These are phyloP conservation scores for Hemileia vastatrix DNA, from an alignment of 1,284 basidiomycete genomes.

Conservation along the genomic window DNA sequence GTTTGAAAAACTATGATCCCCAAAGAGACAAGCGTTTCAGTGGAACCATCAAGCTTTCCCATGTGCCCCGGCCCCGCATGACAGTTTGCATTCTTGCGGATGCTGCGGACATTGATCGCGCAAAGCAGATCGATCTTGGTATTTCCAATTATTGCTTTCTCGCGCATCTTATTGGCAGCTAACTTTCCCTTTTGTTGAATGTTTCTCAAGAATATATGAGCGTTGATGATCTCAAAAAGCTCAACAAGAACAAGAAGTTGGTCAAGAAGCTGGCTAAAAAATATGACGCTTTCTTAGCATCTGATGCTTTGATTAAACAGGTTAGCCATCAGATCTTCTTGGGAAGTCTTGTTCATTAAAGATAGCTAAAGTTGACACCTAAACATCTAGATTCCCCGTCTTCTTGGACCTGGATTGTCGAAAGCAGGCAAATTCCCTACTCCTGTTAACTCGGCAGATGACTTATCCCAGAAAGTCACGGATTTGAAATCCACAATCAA, in stretches of 20 bases:
- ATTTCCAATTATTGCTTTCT: not conserved
- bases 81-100: constrained; percentile 99
- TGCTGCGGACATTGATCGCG: constrained; percentile 96
- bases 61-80: constrained; percentile 97
- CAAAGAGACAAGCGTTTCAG: constrained; percentile 55
- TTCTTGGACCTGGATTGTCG: constrained; percentile 97
- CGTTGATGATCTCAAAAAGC: constrained; percentile 98
- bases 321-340: not conserved
- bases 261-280: constrained; percentile 99
- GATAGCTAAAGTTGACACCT: not conserved
- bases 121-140: constrained; percentile 86
- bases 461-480: constrained; percentile 79
- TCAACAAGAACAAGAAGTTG: constrained; percentile 99
- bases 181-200: not conserved
- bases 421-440: constrained; percentile 99
- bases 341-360: not conserved
- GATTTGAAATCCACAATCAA: constrained; percentile 91
- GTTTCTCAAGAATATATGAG: constrained; percentile 60
- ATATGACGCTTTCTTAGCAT: constrained; percentile 97
- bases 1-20: constrained; percentile 96
- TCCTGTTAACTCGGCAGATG: constrained; percentile 76
- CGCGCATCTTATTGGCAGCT: not conserved
- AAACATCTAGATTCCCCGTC: constrained; percentile 85
- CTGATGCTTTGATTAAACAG: constrained; percentile 98
- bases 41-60: constrained; percentile 62